phyloP scores from a whole-genome alignment of 345 rosid species.

The Eucalyptus tenuipes region DNA sequence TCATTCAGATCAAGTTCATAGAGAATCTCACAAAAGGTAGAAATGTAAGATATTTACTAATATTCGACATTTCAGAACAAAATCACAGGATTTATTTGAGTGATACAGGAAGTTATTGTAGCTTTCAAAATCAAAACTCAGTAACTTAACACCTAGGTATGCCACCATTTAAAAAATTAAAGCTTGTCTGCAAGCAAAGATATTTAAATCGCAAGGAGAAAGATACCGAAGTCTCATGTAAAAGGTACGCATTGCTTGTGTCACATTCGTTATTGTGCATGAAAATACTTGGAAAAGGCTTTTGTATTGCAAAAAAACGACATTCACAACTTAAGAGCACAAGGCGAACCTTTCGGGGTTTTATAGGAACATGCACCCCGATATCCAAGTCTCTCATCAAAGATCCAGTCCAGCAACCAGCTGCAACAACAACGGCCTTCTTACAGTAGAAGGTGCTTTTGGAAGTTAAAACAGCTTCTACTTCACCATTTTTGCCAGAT shows the following conservation, averaged over 20 bases:
- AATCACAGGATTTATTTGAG: not conserved
- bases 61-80: not conserved
- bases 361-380: slow-evolving; percentile 44
- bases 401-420: slow-evolving; percentile 90
- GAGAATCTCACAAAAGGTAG: not conserved
- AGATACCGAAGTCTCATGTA: not conserved
- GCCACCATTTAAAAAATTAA: not conserved
- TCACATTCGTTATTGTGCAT: not conserved
- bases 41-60: not conserved
- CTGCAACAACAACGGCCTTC: slow-evolving; percentile 67
- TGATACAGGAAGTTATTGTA: not conserved
- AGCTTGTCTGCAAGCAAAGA: not conserved
- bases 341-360: slow-evolving; percentile 71
- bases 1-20: not conserved
- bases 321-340: not conserved
- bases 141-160: not conserved
- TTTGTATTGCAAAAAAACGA: not conserved
- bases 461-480: slow-evolving; percentile 54
- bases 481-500: slow-evolving; percentile 31
- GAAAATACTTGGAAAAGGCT: not conserved
- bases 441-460: slow-evolving; percentile 44
- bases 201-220: not conserved
- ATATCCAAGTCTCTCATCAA: slow-evolving; percentile 40
- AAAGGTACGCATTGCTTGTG: not conserved
- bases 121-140: not conserved